These are phyloP conservation scores for Coleophoma eucalyptorum DNA, from an alignment of 2,329 filamentous ascomycete genomes.

Conservation along the genomic window DNA sequence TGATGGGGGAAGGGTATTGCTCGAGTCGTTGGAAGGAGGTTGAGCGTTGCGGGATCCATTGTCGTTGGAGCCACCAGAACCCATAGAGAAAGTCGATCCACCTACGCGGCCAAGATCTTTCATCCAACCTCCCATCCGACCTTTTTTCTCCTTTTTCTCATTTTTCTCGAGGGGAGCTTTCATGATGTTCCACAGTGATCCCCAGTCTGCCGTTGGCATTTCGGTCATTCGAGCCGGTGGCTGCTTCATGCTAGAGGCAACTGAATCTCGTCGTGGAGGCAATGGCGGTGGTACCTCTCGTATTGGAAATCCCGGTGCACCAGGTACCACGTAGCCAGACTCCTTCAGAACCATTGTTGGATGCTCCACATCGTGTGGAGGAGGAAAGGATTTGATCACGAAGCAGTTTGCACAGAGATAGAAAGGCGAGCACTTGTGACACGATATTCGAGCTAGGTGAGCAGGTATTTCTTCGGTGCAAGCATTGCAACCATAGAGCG, in stretches of 20 bases:
- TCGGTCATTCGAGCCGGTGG: background rate
- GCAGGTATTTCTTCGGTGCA: slow-evolving; percentile 3
- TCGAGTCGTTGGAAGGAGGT: background rate
- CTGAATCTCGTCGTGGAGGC: slow-evolving; percentile 8
- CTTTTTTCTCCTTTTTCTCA: slow-evolving; percentile 1
- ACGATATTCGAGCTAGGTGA: slow-evolving; percentile 4
- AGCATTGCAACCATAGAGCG: slow-evolving; percentile 3
- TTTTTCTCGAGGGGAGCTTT: slow-evolving; percentile 13
- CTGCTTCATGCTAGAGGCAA: background rate
- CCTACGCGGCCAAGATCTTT: no score
- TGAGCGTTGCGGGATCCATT: background rate
- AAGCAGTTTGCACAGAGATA: slow-evolving; percentile 22
- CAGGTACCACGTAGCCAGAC: slow-evolving; percentile 12
- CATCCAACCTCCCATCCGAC: no score
- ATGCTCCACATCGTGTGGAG: slow-evolving; percentile 11
- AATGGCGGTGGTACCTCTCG: slow-evolving; percentile 8
- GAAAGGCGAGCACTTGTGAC: slow-evolving; percentile 8
- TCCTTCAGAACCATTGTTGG: slow-evolving; percentile 13
- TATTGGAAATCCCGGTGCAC: slow-evolving; percentile 9
- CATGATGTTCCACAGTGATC: slow-evolving; percentile 18
- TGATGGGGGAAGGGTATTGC: slow-evolving; percentile 5
- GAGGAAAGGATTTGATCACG: slow-evolving; percentile 14
- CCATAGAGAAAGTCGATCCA: background rate
- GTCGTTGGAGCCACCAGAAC: background rate
- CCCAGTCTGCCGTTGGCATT: slow-evolving; percentile 21